A percentile compares a stretch with the other conserved stretches of the same genome.
phyloP scores from a whole-genome alignment of 2,329 filamentous ascomycete genomes.

The Claviceps humidiphila region DNA sequence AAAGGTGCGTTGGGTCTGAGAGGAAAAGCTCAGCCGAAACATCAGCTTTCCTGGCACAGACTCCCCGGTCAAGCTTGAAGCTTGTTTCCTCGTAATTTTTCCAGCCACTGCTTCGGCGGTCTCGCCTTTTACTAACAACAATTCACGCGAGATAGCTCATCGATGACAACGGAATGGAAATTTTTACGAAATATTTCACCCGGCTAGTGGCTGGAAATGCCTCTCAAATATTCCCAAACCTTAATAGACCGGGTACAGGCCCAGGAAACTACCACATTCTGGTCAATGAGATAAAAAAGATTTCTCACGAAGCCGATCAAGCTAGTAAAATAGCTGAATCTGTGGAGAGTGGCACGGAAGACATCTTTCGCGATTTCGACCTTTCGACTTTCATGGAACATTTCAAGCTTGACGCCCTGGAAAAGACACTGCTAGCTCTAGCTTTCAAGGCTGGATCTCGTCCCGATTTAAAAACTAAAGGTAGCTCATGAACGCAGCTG shows the following conservation, averaged over 20 bases:
- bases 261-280: constrained; percentile 76
- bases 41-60: not conserved
- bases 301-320: constrained; percentile 67
- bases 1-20: constrained; percentile 49
- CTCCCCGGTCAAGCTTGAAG: not conserved
- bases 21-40: not conserved
- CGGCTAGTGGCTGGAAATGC: constrained; percentile 87
- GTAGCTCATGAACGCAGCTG: constrained; percentile 32
- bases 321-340: constrained; percentile 86
- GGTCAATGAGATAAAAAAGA: constrained; percentile 72
- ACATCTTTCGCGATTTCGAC: constrained; percentile 92
- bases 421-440: constrained; percentile 76
- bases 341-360: constrained; percentile 79
- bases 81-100: not conserved
- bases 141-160: constrained; percentile 49
- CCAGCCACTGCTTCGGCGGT: not conserved
- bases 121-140: constrained; percentile 10
- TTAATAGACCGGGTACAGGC: constrained; percentile 59
- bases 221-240: constrained; percentile 73
- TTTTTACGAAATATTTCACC: constrained; percentile 90
- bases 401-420: constrained; percentile 80
- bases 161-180: constrained; percentile 98
- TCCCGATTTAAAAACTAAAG: constrained; percentile 76
- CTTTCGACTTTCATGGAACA: constrained; percentile 92
- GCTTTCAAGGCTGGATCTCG: constrained; percentile 78